Percentiles rank a stretch among this genome's conserved stretches.
phyloP scores from a whole-genome alignment of 805 yeast genomes.

The Cyberlindnera maclurae region DNA sequence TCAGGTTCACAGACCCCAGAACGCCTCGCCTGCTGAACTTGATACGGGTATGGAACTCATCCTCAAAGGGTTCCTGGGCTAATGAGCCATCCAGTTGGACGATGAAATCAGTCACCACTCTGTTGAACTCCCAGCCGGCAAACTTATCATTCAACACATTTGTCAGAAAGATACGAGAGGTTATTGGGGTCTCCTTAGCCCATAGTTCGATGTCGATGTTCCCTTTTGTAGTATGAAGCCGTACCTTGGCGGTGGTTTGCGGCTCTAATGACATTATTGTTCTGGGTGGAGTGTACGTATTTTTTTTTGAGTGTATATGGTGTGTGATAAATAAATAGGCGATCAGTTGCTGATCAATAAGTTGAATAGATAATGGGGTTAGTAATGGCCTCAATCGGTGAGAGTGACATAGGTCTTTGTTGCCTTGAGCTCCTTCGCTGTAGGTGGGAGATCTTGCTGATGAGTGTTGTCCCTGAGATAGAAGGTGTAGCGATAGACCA shows the following conservation, averaged over 20 bases:
- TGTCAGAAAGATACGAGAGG: conserved; percentile 41
- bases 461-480: conserved; percentile 26
- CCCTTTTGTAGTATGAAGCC: conserved; percentile 52
- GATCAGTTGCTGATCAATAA: conserved; percentile 5
- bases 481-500: conserved; percentile 38
- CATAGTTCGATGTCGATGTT: conserved; percentile 52
- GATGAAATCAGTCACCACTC: conserved; percentile 30
- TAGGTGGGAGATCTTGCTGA: conserved; percentile 37
- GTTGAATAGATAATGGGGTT: conserved; percentile 7
- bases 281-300: neutral
- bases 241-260: conserved; percentile 53
- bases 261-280: conserved; percentile 34
- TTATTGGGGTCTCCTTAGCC: conserved; percentile 59
- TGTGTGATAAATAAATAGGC: neutral
- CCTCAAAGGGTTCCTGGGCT: conserved; percentile 20
- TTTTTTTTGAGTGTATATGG: neutral
- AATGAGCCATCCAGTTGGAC: conserved; percentile 30
- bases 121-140: conserved; percentile 34
- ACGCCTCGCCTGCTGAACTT: conserved; percentile 46
- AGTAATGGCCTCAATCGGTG: conserved; percentile 1
- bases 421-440: conserved; percentile 27
- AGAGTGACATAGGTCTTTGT: conserved; percentile 16
- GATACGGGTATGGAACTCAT: conserved; percentile 48
- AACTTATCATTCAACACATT: conserved; percentile 39
- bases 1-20: conserved; percentile 40